phyloP scores from a whole-genome alignment of 148 eudicot species.

The Heliosperma pusillum region DNA sequence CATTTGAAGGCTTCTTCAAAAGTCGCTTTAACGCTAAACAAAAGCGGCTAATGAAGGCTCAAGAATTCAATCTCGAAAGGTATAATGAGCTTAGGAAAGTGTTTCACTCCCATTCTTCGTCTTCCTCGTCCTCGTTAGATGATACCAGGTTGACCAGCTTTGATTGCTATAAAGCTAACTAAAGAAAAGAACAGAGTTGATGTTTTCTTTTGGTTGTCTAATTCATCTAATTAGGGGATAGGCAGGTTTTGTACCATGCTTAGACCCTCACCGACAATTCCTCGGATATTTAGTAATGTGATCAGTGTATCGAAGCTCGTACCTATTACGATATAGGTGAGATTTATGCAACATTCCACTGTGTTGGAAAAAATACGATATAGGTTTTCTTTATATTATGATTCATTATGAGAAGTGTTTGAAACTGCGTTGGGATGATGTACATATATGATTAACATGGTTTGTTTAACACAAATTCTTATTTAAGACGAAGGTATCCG shows the following conservation, averaged over 20 bases:
- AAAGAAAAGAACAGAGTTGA: conserved; percentile 1
- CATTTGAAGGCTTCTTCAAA: conserved; percentile 74
- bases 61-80: conserved; percentile 50
- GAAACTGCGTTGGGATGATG: neutral
- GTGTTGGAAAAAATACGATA: neutral
- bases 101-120: conserved; percentile 30
- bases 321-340: neutral
- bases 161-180: conserved; percentile 17
- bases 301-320: neutral
- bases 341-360: neutral
- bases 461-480: too few species aligned
- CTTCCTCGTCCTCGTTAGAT: conserved; percentile 16
- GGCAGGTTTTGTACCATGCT: neutral
- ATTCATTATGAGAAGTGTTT: too few species aligned
- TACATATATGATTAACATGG: neutral
- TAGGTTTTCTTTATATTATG: neutral
- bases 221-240: conserved; percentile 12
- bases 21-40: conserved; percentile 72
- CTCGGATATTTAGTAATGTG: conserved; percentile 5
- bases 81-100: conserved; percentile 54
- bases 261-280: neutral
- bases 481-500: too few species aligned
- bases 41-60: conserved; percentile 43
- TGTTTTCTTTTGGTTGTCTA: neutral
- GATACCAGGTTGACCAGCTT: conserved; percentile 20